Percentiles rank a stretch among this genome's conserved stretches.
Conservation (phyloP, 768 basidiomycete species). For the Russula virescens region DNA sequence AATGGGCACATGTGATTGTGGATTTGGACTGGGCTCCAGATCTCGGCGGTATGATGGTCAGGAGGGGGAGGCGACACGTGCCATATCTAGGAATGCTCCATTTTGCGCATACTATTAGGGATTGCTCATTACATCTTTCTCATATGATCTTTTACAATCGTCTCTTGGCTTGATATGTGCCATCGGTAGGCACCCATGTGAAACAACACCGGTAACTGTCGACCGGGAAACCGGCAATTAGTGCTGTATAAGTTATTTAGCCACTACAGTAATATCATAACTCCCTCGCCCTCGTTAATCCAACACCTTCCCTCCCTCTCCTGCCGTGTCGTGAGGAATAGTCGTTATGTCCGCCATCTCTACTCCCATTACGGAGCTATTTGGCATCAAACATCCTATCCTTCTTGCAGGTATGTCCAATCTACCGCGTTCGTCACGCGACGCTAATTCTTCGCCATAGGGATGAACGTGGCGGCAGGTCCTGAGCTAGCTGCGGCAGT, state of each 20-base stretch:
- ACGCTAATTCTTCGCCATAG: slow-evolving; percentile 27
- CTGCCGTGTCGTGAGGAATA: no score
- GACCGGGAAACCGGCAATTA: no score
- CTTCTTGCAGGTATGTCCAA: slow-evolving; percentile 61
- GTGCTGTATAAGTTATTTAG: no score
- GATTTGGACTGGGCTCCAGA: no score
- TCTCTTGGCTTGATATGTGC: not conserved
- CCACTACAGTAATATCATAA: no score
- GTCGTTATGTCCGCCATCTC: slow-evolving; percentile 53
- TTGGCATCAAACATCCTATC: slow-evolving; percentile 84
- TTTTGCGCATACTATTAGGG: slow-evolving; percentile 14
- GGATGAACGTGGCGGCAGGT: slow-evolving; percentile 64
- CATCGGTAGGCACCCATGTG: no score
- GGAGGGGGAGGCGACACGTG: not conserved
- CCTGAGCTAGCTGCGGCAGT: slow-evolving; percentile 90
- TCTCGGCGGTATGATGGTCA: not conserved
- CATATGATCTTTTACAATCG: not conserved
- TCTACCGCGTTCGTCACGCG: not conserved
- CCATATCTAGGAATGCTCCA: slow-evolving; percentile 16
- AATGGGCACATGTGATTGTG: not conserved
- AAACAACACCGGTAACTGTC: no score
- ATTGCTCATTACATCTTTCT: slow-evolving; percentile 18
- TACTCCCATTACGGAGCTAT: slow-evolving; percentile 85
- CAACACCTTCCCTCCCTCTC: not conserved
- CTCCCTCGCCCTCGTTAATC: no score